Percentiles rank a stretch among this genome's conserved stretches.
These are phyloP conservation scores for Oryza glaberrima DNA, from an alignment of 176 grass and related monocot genomes.

Conservation along the genomic window DNA sequence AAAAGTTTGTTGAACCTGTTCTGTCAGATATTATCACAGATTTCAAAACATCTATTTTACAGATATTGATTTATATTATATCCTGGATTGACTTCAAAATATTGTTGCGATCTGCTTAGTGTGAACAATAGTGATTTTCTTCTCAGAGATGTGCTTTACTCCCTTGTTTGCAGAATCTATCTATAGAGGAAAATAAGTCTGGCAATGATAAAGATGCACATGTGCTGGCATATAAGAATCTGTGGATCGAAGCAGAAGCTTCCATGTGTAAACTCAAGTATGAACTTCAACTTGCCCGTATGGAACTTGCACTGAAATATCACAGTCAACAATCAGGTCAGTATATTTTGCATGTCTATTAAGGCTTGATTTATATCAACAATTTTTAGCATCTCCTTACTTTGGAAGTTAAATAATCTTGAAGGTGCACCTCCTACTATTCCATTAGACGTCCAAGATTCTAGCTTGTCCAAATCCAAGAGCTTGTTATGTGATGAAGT, in stretches of 20 bases:
- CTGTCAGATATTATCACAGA: constrained; percentile 4
- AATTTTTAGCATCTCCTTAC: background rate
- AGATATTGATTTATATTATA: constrained; percentile 36
- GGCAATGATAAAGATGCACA: no score
- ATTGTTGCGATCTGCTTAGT: background rate
- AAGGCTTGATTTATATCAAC: constrained; percentile 20
- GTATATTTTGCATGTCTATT: background rate
- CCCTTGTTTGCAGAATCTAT: background rate
- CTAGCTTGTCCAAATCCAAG: constrained; percentile 15
- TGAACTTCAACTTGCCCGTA: constrained; percentile 56
- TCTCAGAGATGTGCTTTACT: background rate
- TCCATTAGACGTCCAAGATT: constrained; percentile 24
- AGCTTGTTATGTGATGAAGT: background rate
- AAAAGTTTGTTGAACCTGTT: constrained; percentile 28
- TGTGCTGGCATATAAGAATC: no score
- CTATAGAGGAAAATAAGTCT: no score
- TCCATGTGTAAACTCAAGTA: constrained; percentile 66
- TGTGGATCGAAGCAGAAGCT: constrained; percentile 64
- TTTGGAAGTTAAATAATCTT: constrained; percentile 25
- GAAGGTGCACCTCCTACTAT: background rate
- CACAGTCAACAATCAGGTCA: constrained; percentile 34
- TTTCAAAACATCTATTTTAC: constrained; percentile 41
- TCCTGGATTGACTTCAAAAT: constrained; percentile 6
- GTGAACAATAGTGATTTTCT: background rate
- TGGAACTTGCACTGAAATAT: constrained; percentile 22